Base-by-base conservation (phyloP, 805 yeast genomes). In the Cyberlindnera misumaiensis region DNA sequence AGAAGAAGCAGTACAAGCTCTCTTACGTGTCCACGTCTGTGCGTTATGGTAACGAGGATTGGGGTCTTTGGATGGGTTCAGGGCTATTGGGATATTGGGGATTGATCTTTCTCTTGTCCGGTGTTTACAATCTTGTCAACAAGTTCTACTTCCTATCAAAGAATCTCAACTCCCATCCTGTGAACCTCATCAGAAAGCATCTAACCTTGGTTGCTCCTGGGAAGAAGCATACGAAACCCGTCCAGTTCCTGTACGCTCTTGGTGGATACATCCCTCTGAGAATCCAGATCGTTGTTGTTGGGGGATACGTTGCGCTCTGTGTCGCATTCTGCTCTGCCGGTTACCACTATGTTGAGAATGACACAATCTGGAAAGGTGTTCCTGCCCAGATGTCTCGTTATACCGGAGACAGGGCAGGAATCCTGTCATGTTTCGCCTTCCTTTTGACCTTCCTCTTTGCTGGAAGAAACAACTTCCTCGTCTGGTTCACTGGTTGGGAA, bases 381-480 rank as follows among this genome's bases (percentile, higher is more conserved):
- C 22, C n/a, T 3, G 52, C 41, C 12, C 56, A 54, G 36, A 39
- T 34, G 32, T 28, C 52, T 6, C 47, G 59, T 43, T 54, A 53
- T 32, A 45, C 46, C 9, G 56, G 54, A 48, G 59, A 54, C 34
- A 45, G 59, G 43, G 40, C 49, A 9, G 59, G 52, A 30, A 38
- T 47, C 17, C 30, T 53, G 7, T 28, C 41, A 10, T 51, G 64
- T 32, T 62, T 61, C 15, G 56, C 60, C 20, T 47, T 77, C 40
- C 86, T 89, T 1, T 50, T 72, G 9, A 53, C 77, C 18, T 68
- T 77, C 38, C 55, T 83, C 32, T 78, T 83, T 51, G 80, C 84
- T 5, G 83, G 87, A 10, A 65, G 94, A 51, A 85, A 83, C 60
- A 85, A 81, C 58, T 68, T 85, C 35, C 58, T 83, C 44, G 69